phyloP scores from a whole-genome alignment of 2,329 filamentous ascomycete species.

The Cladophialophora exuberans region DNA sequence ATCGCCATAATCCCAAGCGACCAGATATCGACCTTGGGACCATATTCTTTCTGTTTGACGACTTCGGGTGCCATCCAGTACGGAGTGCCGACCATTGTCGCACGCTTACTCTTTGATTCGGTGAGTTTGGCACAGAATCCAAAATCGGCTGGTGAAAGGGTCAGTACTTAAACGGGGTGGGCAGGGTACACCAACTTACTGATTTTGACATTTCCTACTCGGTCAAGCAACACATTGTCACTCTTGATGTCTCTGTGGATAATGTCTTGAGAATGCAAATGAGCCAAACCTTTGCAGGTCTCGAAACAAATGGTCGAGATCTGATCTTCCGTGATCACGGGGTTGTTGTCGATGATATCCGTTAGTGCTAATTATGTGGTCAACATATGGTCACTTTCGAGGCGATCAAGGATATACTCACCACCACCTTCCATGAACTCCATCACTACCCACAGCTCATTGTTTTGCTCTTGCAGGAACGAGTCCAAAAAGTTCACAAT shows the following conservation, averaged over 20 bases:
- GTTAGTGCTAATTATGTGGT: too few relatives aligned
- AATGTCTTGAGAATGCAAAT: constrained; percentile 93
- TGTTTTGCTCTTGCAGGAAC: constrained; percentile 90
- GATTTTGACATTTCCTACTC: constrained; percentile 94
- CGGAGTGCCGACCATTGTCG: constrained; percentile 97
- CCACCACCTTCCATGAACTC: constrained; percentile 99
- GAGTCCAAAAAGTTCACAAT: constrained; percentile 99
- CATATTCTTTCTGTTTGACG: constrained; percentile 99
- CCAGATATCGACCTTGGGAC: constrained; percentile 98
- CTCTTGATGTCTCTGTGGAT: constrained; percentile 99
- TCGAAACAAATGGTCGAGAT: constrained; percentile 97
- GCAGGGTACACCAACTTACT: constrained; percentile 69
- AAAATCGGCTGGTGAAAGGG: constrained; percentile 75
- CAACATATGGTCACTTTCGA: too few relatives aligned
- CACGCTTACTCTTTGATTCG: constrained; percentile 93
- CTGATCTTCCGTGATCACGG: constrained; percentile 90
- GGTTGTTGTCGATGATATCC: constrained; percentile 98
- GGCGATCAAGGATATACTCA: too few relatives aligned
- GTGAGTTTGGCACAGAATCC: constrained; percentile 99
- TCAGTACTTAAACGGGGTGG: constrained; percentile 20
- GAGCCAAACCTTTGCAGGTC: constrained; percentile 94
- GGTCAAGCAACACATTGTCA: constrained; percentile 95
- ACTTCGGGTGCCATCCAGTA: constrained; percentile 99
- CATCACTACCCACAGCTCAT: constrained; percentile 99
- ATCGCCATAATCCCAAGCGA: constrained; percentile 99